Conservation (phyloP, 2,329 filamentous ascomycete species). For the Colletotrichum melonis region DNA sequence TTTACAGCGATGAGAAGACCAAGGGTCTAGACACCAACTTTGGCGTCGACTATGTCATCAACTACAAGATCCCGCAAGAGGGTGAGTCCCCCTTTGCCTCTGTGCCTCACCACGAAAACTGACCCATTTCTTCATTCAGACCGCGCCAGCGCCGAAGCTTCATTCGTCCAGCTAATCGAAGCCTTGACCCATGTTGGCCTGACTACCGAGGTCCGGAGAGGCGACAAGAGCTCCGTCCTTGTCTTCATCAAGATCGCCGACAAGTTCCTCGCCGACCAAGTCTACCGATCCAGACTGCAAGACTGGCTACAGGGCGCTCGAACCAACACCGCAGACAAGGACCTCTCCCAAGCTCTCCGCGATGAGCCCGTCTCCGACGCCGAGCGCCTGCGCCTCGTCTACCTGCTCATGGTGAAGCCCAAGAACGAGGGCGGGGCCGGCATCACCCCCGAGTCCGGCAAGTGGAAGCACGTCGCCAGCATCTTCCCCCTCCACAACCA, state of each 20-base stretch:
- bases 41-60: constrained; percentile 88
- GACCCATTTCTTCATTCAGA: constrained; percentile 57
- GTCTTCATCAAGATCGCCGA: constrained; percentile 85
- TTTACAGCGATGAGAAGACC: constrained; percentile 33
- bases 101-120: neutral
- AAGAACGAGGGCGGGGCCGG: constrained; percentile 82
- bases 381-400: constrained; percentile 88
- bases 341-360: constrained; percentile 75
- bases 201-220: constrained; percentile 86
- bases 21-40: constrained; percentile 35
- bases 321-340: constrained; percentile 78
- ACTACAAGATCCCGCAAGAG: constrained; percentile 77
- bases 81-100: constrained; percentile 57
- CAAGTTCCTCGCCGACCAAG: constrained; percentile 79
- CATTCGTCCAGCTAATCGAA: constrained; percentile 82
- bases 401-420: constrained; percentile 83
- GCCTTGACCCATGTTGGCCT: constrained; percentile 84
- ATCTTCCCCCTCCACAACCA: constrained; percentile 86
- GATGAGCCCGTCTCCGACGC: constrained; percentile 86
- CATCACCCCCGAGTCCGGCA: constrained; percentile 74
- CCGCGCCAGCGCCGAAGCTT: constrained; percentile 74
- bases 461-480: constrained; percentile 79
- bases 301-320: constrained; percentile 95
- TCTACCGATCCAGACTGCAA: constrained; percentile 88
- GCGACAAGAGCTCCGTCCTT: constrained; percentile 79